Base-by-base conservation (phyloP, 768 basidiomycete species). In the Tylopilus intermedius region DNA sequence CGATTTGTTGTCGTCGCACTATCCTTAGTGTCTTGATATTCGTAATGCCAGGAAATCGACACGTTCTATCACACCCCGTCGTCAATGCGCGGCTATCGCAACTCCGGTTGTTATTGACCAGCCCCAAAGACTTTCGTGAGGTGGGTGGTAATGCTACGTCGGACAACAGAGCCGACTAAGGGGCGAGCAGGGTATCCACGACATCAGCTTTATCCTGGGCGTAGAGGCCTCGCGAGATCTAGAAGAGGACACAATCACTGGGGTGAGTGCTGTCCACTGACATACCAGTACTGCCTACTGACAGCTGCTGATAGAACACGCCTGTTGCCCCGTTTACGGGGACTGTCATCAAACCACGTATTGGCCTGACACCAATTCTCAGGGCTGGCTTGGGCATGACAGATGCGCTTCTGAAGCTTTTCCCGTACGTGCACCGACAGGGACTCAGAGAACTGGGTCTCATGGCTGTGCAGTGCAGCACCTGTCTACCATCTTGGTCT, bases 351-450 rank as follows among this genome's bases (percentile, higher is more conserved):
- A 88, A 85, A 59, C 80, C 86, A 8, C 78, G 81, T 43, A 79
- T 98, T 49, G 95, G 91, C 5, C 71, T 98, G 49, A 86, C 90
- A 2, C 95, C 95, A 38, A 91, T 98, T 61, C 75, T 98, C 51
- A 83, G 95, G 37, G 95, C 95, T 29, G 95, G 95, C 5, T 72
- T 94, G 57, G 92, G 93, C 15, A 94, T 98, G 92, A 81, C 88
- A 1, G 91, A 95, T 60, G 90, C 89, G 21, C 70, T 96, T 72
- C 72, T 94, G 55, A 81, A 80, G 49, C 74, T 94, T 47, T 95
- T 94, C 69, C 94, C 93, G 77, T 88, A 75, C 37, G 89, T 76
- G 13, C 41, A 39, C 46, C 41, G 26, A 35, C 39, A 18, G 7
- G 9, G 9, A 13, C 21, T 5, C 10, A 1, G 8, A 3, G 39